Base-by-base conservation (phyloP, 768 basidiomycete species). In the Rubroboletus pulcherrimus region DNA sequence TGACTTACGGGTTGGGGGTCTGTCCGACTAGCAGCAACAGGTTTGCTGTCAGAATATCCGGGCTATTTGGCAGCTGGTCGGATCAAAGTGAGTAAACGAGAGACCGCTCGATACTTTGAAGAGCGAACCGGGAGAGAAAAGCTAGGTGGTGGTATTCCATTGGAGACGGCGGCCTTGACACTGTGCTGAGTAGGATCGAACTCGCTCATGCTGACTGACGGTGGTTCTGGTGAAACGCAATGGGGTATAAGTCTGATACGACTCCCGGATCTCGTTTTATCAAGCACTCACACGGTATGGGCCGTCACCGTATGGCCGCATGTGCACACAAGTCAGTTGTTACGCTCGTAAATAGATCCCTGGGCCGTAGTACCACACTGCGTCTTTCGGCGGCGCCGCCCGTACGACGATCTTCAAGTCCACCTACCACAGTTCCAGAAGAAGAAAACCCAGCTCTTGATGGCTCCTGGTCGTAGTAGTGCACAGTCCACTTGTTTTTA, bases 41-140 rank as follows among this genome's bases (percentile, higher is more conserved):
- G 60, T 82, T 83, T 31, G 69, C 68, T 0, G 82, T 84, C 53
- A 84, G 75, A 55, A 71, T 72, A 19, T 82, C 82, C 2, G 79
- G 72, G 26, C 61, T 73, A 48, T 81, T 76, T 35, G 81, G 81
- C 34, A 75, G 70, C 81, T 83, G 43, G 26, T 30, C 45, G 21
- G 54, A 55, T 54, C 37, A 33, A 31, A 14, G 46, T 62, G 14
- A 56, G 56, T 19, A 19, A 11, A 30, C 15, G 30, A 4, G 37
- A 29, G 15, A 37, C 21, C 11, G 14, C 2, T 19, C 7, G 2
- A 7, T 30, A 21, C 17, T 0, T 10, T 17, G 41, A 37, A 37
- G 2, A 5, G 41, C 77, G 46, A 60, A 80, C 79, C 39, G 75
- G 79, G 9, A 81, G 66, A 46, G 70, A 47, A 35, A 79, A 64